These are phyloP conservation scores for Alliaria petiolata DNA, from an alignment of 345 rosid species.

Conservation along the genomic window DNA sequence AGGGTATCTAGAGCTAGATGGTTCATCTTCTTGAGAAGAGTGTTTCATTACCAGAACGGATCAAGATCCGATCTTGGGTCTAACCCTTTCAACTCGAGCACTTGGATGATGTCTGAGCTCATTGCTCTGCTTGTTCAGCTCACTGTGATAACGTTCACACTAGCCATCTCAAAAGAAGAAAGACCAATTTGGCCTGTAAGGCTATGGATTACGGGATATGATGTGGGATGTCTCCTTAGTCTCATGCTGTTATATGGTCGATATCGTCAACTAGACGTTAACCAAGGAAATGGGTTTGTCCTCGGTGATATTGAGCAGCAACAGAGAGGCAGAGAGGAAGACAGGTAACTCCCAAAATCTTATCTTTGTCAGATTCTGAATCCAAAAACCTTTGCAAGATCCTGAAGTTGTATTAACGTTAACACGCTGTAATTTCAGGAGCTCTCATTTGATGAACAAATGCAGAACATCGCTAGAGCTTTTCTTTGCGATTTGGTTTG, in stretches of 20 bases:
- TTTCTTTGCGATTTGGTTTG: slow-evolving; percentile 99
- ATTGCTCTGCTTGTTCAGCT: slow-evolving; percentile 70
- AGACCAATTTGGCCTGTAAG: slow-evolving; percentile 93
- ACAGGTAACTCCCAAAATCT: slow-evolving; percentile 46
- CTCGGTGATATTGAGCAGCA: slow-evolving; percentile 65
- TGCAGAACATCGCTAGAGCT: slow-evolving; percentile 90
- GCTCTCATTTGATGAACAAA: slow-evolving; percentile 79
- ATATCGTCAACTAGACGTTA: slow-evolving; percentile 39
- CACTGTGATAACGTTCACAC: slow-evolving; percentile 53
- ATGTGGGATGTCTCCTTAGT: slow-evolving; percentile 71
- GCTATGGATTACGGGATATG: slow-evolving; percentile 83
- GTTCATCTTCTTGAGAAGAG: slow-evolving; percentile 90
- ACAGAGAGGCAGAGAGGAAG: slow-evolving; percentile 59
- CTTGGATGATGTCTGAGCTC: slow-evolving; percentile 90
- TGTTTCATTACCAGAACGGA: slow-evolving; percentile 94
- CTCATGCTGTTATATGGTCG: slow-evolving; percentile 77
- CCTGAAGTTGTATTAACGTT: slow-evolving; percentile 1
- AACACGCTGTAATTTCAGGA: slow-evolving; percentile 40
- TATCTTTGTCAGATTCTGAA: not conserved
- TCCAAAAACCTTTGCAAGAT: not conserved
- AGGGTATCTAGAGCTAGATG: slow-evolving; percentile 91
- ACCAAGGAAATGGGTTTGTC: slow-evolving; percentile 51
- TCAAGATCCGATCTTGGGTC: slow-evolving; percentile 82
- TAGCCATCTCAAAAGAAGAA: slow-evolving; percentile 66
- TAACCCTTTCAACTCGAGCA: slow-evolving; percentile 80